phyloP scores from a whole-genome alignment of 148 eudicot species.

The Cornus suecica region DNA sequence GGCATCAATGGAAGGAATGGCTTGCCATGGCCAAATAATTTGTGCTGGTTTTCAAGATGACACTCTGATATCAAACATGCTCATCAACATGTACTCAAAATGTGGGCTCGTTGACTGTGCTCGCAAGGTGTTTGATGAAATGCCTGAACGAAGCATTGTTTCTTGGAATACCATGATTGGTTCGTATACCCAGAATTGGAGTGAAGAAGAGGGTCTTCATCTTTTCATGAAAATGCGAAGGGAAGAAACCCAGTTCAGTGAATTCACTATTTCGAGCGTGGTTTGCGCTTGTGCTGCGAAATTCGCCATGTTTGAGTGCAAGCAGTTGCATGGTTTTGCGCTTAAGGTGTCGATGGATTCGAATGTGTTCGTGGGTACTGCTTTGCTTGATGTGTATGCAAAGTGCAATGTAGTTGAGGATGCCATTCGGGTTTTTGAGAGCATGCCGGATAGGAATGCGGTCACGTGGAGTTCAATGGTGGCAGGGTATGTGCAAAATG shows the following conservation, averaged over 20 bases:
- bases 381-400: constrained; percentile 74
- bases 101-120: constrained; percentile 47
- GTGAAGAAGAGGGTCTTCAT: constrained; percentile 38
- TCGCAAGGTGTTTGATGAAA: constrained; percentile 63
- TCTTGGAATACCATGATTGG: constrained; percentile 86
- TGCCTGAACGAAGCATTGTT: constrained; percentile 53
- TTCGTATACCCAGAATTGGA: constrained; percentile 47
- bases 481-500: constrained; percentile 61
- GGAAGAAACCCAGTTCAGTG: constrained; percentile 39
- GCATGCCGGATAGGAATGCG: constrained; percentile 53
- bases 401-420: constrained; percentile 57
- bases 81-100: constrained; percentile 66
- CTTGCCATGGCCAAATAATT: constrained; percentile 58
- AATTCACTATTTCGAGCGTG: constrained; percentile 68
- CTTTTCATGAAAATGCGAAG: constrained; percentile 67
- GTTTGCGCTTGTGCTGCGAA: constrained; percentile 85
- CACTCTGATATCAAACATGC: constrained; percentile 52
- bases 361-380: constrained; percentile 77
- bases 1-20: constrained; percentile 41
- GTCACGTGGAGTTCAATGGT: constrained; percentile 84
- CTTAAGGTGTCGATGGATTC: constrained; percentile 48
- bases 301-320: constrained; percentile 60
- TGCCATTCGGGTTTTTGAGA: constrained; percentile 52
- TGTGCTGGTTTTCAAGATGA: constrained; percentile 35
- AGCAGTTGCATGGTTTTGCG: constrained; percentile 60